Percentiles rank a stretch among this genome's conserved stretches.
phyloP scores from a whole-genome alignment of 257 asterid genomes.

The Marsdenia floribunda region DNA sequence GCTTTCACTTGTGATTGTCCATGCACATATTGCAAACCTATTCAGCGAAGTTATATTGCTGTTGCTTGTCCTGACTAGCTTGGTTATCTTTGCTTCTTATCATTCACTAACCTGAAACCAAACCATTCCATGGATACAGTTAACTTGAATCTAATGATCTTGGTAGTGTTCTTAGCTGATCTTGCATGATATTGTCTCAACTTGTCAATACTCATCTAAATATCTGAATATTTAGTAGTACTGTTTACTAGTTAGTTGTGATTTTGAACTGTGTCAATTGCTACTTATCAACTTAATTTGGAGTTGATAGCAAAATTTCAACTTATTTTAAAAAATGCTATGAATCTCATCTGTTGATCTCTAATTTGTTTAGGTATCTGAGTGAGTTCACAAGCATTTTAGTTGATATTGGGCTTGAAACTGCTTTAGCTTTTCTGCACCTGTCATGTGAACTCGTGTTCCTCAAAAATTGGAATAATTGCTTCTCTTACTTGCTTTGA shows the following conservation, averaged over 20 bases:
- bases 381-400: not conserved
- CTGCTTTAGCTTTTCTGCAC: not conserved
- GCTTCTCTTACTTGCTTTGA: not conserved
- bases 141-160: not conserved
- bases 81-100: not conserved
- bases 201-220: not conserved
- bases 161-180: not conserved
- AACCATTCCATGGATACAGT: not conserved
- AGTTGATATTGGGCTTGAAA: not conserved
- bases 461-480: not conserved
- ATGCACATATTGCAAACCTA: not conserved
- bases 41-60: not conserved
- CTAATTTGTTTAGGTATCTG: not conserved
- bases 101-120: not conserved
- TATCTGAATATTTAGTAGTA: not conserved
- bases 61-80: not conserved
- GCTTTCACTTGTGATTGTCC: conserved; percentile 1
- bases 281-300: not conserved
- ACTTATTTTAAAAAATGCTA: not conserved
- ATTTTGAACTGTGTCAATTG: not conserved
- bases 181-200: not conserved
- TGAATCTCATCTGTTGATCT: not conserved
- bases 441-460: not conserved
- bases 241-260: not conserved
- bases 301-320: not conserved